Evolutionary conservation across 257 asterid species (phyloP), one percentile per base, ranked within the genome.

Genomic region (Gardenia jasminoides): DNA sequence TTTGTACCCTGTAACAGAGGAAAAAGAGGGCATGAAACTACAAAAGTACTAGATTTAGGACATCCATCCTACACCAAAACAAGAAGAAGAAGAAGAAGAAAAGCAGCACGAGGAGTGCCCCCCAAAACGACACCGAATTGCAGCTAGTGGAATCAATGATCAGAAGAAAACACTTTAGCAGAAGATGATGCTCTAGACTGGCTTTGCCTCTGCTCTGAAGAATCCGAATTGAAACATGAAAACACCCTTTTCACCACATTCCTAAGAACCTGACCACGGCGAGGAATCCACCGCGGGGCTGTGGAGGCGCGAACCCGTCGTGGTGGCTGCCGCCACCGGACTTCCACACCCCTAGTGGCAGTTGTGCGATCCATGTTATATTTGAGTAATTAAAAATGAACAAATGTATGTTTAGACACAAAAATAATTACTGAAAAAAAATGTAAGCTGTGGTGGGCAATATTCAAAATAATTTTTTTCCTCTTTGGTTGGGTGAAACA

Each of bases 271-370:
- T 59, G 77, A 19, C 82, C 77, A 20, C 82, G 74, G 15, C 6
- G 39, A 41, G 82, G 77, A 26, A 79, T 61, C 82, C 77, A 79
- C 26, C 82, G 77, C 3, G 82, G 72, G 12, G 77, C 77, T 12
- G 71, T 56, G 43, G 79, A 36, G 16, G 64, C 19, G 17, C 11
- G 54, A 69, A 69, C 54, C 62, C 10, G 15, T 47, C 31, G 69
- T 22, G 54, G 39, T 4, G 10, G 16, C 41, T 26, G 46, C 72
- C 4, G 44, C 36, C 4, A 64, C 41, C 15, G 39, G 64, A 58
- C 16, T 70, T 59, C 52, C 2, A 20, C 30, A 20, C 2, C 26
- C 20, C 41, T 43, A 10, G 33, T 16, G 48, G 67, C 59, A 69
- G 26, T 67, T 22, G 41, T 67, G 36, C 48, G 56, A 48, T 3